Evolutionary conservation across 768 basidiomycete genomes (phyloP), one percentile per base, ranked within the genome.

Genomic region (Termitomyces sp.): DNA sequence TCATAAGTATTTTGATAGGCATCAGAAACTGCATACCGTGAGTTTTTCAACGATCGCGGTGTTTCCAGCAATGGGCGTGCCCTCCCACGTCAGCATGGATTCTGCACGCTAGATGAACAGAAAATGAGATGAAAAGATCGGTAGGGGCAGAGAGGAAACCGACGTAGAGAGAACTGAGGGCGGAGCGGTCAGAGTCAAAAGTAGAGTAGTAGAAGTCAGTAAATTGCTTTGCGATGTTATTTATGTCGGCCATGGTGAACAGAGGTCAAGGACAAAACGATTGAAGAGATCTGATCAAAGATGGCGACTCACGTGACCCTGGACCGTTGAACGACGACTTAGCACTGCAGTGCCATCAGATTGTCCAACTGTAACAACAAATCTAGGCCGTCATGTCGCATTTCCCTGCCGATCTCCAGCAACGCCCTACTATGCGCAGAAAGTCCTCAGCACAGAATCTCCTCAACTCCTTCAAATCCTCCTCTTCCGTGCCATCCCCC

Each of bases 21-120:
- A 40, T 22, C 46, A 4, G 20, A 32, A 4, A 53, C 33, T 51
- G 53, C 56, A 64, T 68, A 95, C 95, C 37, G 71, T 76, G 44
- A 98, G 77, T 72, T 98, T 95, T 67, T 88, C 84, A 18, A 77
- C 63, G 70, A 96, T 94, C 20, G 63, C 66, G 0, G 10, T 5
- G 1, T 62, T 70, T 18, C 95, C 93, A 53, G 79, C 76, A 62
- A 86, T 72, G 22, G 79, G 84, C 32, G 64, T 44, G 14, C 80
- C 82, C 74, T 98, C 95, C 73, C 83, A 98, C 7, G 88, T 83
- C 67, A 98, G 75, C 92, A 95, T 96, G 12, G 95, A 98, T 53
- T 65, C 48, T 13, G 78, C 74, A 60, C 94, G 85, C 96, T 98
- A 68, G 10, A 37, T 5, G 43, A 4, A 39, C 10, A 39, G 36